Evolutionary conservation across 2,329 filamentous ascomycete genomes (phyloP).

Genomic region (Xenoacremonium recifei): DNA sequence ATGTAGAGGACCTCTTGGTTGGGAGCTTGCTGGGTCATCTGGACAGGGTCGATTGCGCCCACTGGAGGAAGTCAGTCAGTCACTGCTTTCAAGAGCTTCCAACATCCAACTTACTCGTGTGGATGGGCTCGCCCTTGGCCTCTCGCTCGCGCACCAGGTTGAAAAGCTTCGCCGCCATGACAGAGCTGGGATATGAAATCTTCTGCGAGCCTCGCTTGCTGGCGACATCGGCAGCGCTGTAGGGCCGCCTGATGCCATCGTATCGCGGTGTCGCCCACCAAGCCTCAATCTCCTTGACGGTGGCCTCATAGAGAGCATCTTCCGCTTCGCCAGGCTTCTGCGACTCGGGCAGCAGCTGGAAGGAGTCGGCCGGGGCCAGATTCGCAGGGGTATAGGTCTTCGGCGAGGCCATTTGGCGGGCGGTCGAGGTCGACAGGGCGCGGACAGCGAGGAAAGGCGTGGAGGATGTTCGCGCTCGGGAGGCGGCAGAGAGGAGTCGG

Average conservation of each 20-base stretch:
- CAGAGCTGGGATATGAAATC: constrained; percentile 85
- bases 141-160: constrained; percentile 78
- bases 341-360: constrained; percentile 77
- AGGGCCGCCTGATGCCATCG: constrained; percentile 86
- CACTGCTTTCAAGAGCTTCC: not conserved
- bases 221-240: constrained; percentile 86
- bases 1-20: constrained; percentile 96
- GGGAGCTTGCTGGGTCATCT: constrained; percentile 97
- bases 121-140: constrained; percentile 80
- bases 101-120: constrained; percentile 70
- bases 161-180: constrained; percentile 95
- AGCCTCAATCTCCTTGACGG: constrained; percentile 79
- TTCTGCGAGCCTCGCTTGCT: constrained; percentile 87
- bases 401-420: constrained; percentile 26
- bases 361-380: constrained; percentile 64
- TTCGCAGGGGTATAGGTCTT: constrained; percentile 28
- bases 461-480: constrained; percentile 13
- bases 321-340: constrained; percentile 78
- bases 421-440: constrained; percentile 29
- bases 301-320: constrained; percentile 79
- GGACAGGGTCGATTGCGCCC: constrained; percentile 97
- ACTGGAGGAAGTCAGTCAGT: constrained; percentile 49
- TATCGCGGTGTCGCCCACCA: constrained; percentile 91
- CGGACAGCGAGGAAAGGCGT: constrained; percentile 24
- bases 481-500: constrained; percentile 22